Evolutionary conservation across 2,329 filamentous ascomycete species (phyloP), one percentile per base, ranked within the genome.

Genomic region (Sporothrix brunneoviolacea): DNA sequence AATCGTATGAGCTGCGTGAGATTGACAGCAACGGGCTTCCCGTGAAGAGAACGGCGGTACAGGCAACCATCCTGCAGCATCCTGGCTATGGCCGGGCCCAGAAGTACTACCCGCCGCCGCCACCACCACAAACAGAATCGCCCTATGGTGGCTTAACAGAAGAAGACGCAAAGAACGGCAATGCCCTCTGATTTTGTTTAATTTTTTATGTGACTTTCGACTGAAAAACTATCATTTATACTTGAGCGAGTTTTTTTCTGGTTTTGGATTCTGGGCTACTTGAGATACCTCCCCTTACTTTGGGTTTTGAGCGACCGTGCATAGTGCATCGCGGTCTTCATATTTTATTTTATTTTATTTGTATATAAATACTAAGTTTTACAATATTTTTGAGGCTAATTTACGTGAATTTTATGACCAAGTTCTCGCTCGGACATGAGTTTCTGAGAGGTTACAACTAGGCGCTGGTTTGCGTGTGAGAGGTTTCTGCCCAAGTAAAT

Each of bases 1-100:
- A 76, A 53, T 65, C 66, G 4, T 79, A 75, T 48, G 76, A 80
- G 64, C 62, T 79, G 60, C 66, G 71, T 27, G 65, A 72, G 49
- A 73, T 76, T 0, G 65, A 72, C 24, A 63, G 61, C 40, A 64
- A 62, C 19, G 65, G 61, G 4, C 2, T 19, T 8, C 45, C 44
- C 4, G 18, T 38, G 5, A 12, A 4, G 36, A 4, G 36, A 12
- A 5, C 56, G 18, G 27, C 50, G 6, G n/a, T 22, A 19, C 10
- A 48, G 9, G 28, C 72, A 4, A 73, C 75, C 0, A 61, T 71
- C 21, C 60, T 77, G 36, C 65, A 65, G 21, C 74, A 76, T 45
- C 74, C 74, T 0, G 74, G 72, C 0, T 70, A 72, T 40, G 71
- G 73, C 15, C 65, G 72, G 52, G 61, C 37, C 7, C 33, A 33